Percentiles rank a stretch among this genome's conserved stretches.
phyloP scores from a whole-genome alignment of 768 basidiomycete species.

The Phlebiopsis flavidoalba region DNA sequence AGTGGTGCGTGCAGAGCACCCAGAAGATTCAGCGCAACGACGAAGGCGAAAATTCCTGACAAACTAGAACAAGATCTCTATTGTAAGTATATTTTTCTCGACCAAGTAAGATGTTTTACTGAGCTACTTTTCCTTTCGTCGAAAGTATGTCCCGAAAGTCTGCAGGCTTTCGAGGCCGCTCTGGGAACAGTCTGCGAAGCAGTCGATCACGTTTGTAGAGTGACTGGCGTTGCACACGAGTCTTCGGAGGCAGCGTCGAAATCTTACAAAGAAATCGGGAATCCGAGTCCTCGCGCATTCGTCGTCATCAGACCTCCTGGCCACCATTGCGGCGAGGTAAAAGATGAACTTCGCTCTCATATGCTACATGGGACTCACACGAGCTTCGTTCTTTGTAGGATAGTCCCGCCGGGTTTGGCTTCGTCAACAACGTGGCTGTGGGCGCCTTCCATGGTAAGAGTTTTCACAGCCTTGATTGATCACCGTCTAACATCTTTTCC shows the following conservation, averaged over 20 bases:
- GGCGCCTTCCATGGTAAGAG: constrained; percentile 80
- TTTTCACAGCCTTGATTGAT: neutral
- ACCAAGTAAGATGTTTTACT: neutral
- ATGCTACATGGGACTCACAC: neutral
- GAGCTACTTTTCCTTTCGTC: neutral
- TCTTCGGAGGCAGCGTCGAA: neutral
- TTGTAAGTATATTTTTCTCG: constrained; percentile 39
- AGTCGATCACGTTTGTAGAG: constrained; percentile 47
- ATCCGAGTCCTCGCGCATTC: constrained; percentile 45
- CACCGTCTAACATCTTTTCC: neutral
- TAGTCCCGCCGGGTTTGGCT: constrained; percentile 89
- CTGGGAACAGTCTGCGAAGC: constrained; percentile 85
- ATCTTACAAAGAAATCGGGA: neutral
- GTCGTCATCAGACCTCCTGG: constrained; percentile 88
- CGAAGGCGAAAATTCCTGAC: constrained; percentile 70
- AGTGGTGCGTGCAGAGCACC: constrained; percentile 52
- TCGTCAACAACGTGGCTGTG: constrained; percentile 89
- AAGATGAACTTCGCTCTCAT: neutral
- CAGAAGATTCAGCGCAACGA: constrained; percentile 50
- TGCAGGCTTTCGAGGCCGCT: constrained; percentile 76
- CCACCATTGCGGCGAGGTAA: constrained; percentile 81
- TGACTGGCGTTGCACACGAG: neutral
- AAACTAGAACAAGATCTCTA: constrained; percentile 79
- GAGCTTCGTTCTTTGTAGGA: constrained; percentile 29
- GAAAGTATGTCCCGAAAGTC: constrained; percentile 68